Evolutionary conservation across 805 yeast species (phyloP).

Genomic region (Hanseniaspora lachancei): DNA sequence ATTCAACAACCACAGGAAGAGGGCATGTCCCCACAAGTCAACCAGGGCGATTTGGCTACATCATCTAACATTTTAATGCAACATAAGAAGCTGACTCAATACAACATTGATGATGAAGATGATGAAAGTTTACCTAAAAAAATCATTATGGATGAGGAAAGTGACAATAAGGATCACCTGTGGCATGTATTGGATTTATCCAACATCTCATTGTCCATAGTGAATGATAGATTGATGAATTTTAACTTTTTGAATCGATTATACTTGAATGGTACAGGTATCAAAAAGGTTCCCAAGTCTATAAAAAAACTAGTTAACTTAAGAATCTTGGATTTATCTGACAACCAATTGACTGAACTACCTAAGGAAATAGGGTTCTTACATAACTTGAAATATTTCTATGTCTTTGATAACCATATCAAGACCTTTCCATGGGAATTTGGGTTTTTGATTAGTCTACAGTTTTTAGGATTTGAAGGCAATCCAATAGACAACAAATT

Average conservation of each 20-base stretch:
- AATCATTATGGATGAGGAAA: conserved; percentile 27
- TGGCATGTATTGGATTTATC: conserved; percentile 92
- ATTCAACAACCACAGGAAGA: not conserved
- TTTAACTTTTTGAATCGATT: conserved; percentile 77
- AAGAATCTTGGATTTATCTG: conserved; percentile 73
- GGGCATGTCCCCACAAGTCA: conserved; percentile 16
- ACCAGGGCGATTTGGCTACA: conserved; percentile 16
- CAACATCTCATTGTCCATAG: conserved; percentile 66
- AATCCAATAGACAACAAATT: conserved; percentile 61
- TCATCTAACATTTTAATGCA: conserved; percentile 25
- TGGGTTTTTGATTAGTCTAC: conserved; percentile 72
- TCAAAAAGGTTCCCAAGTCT: conserved; percentile 52
- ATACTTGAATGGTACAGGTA: conserved; percentile 74
- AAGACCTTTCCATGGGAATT: conserved; percentile 66
- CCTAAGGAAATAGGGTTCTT: conserved; percentile 79
- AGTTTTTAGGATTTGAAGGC: conserved; percentile 86
- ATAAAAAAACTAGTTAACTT: conserved; percentile 58
- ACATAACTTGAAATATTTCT: conserved; percentile 64
- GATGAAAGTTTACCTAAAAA: conserved; percentile 53
- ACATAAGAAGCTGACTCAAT: conserved; percentile 32
- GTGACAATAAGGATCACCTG: conserved; percentile 43
- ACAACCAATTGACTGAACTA: conserved; percentile 54
- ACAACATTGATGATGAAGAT: conserved; percentile 40
- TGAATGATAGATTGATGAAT: conserved; percentile 63
- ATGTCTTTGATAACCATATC: conserved; percentile 77